Base-by-base conservation (phyloP, 106 monocot species). In the Allium sativum region DNA sequence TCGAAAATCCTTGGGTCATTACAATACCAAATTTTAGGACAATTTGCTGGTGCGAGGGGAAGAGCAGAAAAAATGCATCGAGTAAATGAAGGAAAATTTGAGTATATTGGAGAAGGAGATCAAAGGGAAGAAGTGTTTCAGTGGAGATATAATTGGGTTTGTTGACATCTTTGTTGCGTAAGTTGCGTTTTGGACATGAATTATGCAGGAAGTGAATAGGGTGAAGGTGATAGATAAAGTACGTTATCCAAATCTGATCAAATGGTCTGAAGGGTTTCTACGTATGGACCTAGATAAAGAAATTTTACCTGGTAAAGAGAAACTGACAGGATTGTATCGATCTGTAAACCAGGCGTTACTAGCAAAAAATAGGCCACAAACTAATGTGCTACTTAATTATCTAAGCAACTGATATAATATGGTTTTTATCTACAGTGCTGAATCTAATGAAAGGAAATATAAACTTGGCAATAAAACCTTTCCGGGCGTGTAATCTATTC, bases 151-250 rank as follows among this genome's bases (percentile, higher is more conserved):
- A 15, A 55, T 55, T 19, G 55, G 55, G 55, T 16, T 55, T 16
- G 18, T 55, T 9, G 55, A 55, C 8, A 55, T 55, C 1, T 15
- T 16, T 55, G 55, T 17, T 18, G 8, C 55, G 17, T 55, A 55
- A 7, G 9, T 55, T 55, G 55, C 55, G 0, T 55, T 55, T 16
- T 55, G 55, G 55, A 55, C 55, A 15, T 7, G 18, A 16, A 16
- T 55, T 55, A 15, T 55, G 19, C 55, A 55, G n/a, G 19, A 55
- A 16, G 55, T 55, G 55, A 55, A 55, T 55, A 17, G n/a, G 3
- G 55, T 55, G 14, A 16, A 9, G n/a, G 14, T 55, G 55, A 55
- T 55, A 1, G 18, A 55, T 18, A 17, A 17, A 18, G 55, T 18
- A 7, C 3, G 2, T 55, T 19, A 55, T 19, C 55, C 55, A 9